Evolutionary conservation across 768 basidiomycete species (phyloP).

Genomic region (Auricularia sp.): DNA sequence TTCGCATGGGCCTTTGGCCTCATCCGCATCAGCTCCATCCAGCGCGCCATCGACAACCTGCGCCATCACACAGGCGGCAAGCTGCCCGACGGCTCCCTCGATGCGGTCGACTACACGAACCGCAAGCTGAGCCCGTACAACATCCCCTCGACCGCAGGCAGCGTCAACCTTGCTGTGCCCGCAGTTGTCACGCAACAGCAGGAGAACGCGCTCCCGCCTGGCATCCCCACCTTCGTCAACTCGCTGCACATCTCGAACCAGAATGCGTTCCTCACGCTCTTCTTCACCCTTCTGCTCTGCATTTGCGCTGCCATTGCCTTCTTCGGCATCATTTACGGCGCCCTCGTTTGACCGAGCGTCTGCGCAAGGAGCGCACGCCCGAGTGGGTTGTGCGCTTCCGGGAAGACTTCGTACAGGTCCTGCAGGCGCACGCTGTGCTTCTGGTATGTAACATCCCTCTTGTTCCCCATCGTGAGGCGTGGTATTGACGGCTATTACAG

Average conservation of each 20-base stretch:
- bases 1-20: slow-evolving; percentile 86
- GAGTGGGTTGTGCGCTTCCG: not conserved
- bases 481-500: slow-evolving; percentile 22
- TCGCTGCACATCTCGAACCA: slow-evolving; percentile 68
- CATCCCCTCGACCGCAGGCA: slow-evolving; percentile 12
- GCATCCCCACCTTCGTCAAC: slow-evolving; percentile 75
- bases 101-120: slow-evolving; percentile 68
- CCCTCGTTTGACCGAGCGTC: slow-evolving; percentile 22
- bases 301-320: slow-evolving; percentile 46
- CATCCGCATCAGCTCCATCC: slow-evolving; percentile 47
- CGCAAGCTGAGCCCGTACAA: slow-evolving; percentile 77
- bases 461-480: slow-evolving; percentile 1
- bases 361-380: not conserved
- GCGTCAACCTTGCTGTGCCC: slow-evolving; percentile 15
- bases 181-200: slow-evolving; percentile 46
- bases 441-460: not conserved
- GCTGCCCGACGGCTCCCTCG: slow-evolving; percentile 48
- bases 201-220: slow-evolving; percentile 62
- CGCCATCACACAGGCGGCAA: slow-evolving; percentile 74
- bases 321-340: slow-evolving; percentile 42
- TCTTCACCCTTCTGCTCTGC: slow-evolving; percentile 61
- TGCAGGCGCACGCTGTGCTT: not conserved
- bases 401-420: not conserved
- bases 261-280: slow-evolving; percentile 87
- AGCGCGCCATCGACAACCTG: slow-evolving; percentile 72